These are phyloP conservation scores for Pyronema domesticum DNA, from an alignment of 495 filamentous ascomycete species.

Conservation along the genomic window DNA sequence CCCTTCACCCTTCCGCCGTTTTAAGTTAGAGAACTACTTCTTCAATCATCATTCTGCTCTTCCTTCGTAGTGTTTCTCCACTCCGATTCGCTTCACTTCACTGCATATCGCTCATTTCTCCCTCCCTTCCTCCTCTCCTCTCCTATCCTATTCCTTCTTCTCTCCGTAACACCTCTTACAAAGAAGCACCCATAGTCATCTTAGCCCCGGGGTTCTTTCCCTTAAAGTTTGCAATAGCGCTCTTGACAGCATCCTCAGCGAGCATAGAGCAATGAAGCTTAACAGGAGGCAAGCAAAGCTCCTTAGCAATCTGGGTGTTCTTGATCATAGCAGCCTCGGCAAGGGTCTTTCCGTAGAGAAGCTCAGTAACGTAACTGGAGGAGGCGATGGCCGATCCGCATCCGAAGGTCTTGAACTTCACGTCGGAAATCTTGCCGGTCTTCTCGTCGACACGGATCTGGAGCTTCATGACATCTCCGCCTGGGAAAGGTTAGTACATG, in stretches of 20 bases:
- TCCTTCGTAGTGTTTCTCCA: too few relatives aligned
- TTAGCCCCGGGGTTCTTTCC: conserved; percentile 39
- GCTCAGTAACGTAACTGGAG: conserved; percentile 75
- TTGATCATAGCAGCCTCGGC: conserved; percentile 78
- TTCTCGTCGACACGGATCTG: conserved; percentile 91
- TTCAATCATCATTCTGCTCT: too few relatives aligned
- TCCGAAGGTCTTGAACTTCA: conserved; percentile 97
- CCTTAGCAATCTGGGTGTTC: conserved; percentile 92
- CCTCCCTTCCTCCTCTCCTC: neutral
- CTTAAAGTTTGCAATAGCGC: conserved; percentile 95
- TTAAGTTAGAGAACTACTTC: too few relatives aligned
- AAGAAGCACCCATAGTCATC: neutral
- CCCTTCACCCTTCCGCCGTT: too few relatives aligned
- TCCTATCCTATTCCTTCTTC: neutral
- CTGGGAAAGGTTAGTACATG: conserved; percentile 5
- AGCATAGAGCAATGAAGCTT: conserved; percentile 99
- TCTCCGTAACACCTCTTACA: neutral
- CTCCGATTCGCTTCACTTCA: too few relatives aligned
- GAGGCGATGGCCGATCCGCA: conserved; percentile 91
- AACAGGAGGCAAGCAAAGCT: conserved; percentile 85
- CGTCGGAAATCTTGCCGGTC: conserved; percentile 77
- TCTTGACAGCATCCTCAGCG: conserved; percentile 97
- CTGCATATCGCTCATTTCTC: neutral
- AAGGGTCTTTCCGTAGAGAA: conserved; percentile 89
- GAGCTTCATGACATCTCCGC: conserved; percentile 96